Evolutionary conservation across 768 basidiomycete genomes (phyloP).

Genomic region (Lactarius vividus): DNA sequence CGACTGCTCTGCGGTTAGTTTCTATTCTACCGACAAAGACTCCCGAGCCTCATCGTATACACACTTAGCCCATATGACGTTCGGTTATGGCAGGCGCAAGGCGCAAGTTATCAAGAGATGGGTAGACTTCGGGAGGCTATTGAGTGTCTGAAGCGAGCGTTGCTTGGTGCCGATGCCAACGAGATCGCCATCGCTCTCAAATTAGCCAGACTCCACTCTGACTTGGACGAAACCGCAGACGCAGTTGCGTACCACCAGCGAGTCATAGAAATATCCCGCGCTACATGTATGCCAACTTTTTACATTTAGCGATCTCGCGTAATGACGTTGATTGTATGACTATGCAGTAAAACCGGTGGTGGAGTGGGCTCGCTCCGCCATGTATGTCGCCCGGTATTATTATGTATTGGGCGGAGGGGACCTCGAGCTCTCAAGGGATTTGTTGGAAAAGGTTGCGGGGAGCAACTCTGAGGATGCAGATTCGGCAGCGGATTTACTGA

Average conservation of each 20-base stretch:
- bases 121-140: too few relatives aligned
- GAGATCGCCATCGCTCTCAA: too few relatives aligned
- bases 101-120: too few relatives aligned
- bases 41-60: too few relatives aligned
- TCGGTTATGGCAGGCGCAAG: too few relatives aligned
- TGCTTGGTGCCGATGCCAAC: too few relatives aligned
- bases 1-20: conserved; percentile 80
- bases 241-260: too few relatives aligned
- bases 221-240: too few relatives aligned
- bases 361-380: conserved; percentile 80
- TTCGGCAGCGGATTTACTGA: conserved; percentile 24
- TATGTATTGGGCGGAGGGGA: conserved; percentile 61
- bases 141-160: too few relatives aligned
- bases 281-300: conserved; percentile 47
- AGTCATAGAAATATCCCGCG: conserved; percentile 69
- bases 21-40: background rate
- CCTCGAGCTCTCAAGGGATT: conserved; percentile 66
- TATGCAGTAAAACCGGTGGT: conserved; percentile 60
- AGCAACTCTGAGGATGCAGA: conserved; percentile 28
- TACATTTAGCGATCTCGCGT: background rate
- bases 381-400: conserved; percentile 82
- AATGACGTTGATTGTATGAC: conserved; percentile 30
- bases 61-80: too few relatives aligned
- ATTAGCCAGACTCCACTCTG: too few relatives aligned
- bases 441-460: conserved; percentile 57